These are phyloP conservation scores for Paspalum vaginatum DNA, from an alignment of 176 grass and related monocot species.

Conservation along the genomic window DNA sequence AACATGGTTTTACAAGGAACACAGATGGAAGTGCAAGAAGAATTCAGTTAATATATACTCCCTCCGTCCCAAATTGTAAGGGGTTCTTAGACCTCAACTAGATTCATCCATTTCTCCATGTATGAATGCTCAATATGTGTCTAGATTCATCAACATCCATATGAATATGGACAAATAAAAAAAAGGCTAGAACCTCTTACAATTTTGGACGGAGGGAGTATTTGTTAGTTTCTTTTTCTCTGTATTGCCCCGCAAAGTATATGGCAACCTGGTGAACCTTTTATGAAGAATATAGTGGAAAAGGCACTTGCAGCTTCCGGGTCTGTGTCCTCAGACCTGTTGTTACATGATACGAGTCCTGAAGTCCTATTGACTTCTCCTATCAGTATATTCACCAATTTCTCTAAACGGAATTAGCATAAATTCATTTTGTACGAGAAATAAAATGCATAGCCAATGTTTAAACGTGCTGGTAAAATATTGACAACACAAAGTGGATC, in stretches of 20 bases:
- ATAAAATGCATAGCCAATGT: not conserved
- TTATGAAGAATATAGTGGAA: not conserved
- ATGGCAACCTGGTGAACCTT: not conserved
- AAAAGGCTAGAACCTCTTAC: too few species aligned
- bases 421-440: not conserved
- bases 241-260: not conserved
- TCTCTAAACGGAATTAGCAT: not conserved
- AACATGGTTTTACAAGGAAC: not conserved
- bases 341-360: slow-evolving; percentile 1
- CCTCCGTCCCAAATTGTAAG: too few species aligned
- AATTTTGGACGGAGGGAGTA: too few species aligned
- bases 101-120: too few species aligned
- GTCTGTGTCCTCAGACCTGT: not conserved
- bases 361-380: not conserved
- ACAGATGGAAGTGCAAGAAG: not conserved
- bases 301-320: not conserved
- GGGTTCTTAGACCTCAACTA: too few species aligned
- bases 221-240: not conserved
- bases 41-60: not conserved
- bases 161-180: too few species aligned
- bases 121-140: too few species aligned
- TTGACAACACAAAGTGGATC: slow-evolving; percentile 15
- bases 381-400: not conserved
- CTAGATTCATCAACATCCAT: too few species aligned
- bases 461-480: not conserved